A percentile compares a stretch with the other conserved stretches of the same genome.
These are phyloP conservation scores for Casaregolazyma lundiana DNA, from an alignment of 1,139 yeast genomes.

Conservation along the genomic window DNA sequence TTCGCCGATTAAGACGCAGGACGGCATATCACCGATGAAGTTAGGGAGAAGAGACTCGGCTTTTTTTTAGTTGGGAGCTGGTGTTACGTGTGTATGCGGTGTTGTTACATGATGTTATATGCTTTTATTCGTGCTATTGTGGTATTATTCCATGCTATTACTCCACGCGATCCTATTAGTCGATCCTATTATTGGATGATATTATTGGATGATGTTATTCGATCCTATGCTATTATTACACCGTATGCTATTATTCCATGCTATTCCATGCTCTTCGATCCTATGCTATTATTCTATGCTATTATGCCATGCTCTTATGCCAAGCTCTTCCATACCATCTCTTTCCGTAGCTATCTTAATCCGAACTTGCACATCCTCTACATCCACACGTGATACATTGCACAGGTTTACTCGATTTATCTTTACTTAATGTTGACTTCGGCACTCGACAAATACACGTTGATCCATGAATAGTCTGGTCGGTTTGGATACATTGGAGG, in stretches of 20 bases:
- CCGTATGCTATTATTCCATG: background rate
- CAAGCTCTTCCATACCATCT: background rate
- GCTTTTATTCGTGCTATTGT: background rate
- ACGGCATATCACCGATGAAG: slow-evolving; percentile 25
- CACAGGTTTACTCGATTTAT: slow-evolving; percentile 30
- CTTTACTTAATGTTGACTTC: slow-evolving; percentile 39
- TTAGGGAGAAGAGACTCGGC: slow-evolving; percentile 13
- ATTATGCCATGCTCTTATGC: background rate
- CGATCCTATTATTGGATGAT: no score
- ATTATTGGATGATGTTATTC: background rate
- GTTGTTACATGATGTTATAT: background rate
- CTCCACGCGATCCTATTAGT: no score
- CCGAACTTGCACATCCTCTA: slow-evolving; percentile 81
- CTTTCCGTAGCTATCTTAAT: no score
- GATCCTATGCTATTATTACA: background rate
- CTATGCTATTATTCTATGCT: background rate
- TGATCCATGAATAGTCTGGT: slow-evolving; percentile 58
- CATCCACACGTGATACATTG: slow-evolving; percentile 89
- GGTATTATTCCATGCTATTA: background rate
- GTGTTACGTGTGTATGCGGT: background rate
- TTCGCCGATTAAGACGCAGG: slow-evolving; percentile 30
- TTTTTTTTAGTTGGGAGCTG: slow-evolving; percentile 7
- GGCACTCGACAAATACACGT: slow-evolving; percentile 89
- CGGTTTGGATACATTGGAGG: slow-evolving; percentile 66
- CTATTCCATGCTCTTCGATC: no score